Evolutionary conservation across 768 basidiomycete species (phyloP), one percentile per base, ranked within the genome.

Genomic region (Ramaria sp.): DNA sequence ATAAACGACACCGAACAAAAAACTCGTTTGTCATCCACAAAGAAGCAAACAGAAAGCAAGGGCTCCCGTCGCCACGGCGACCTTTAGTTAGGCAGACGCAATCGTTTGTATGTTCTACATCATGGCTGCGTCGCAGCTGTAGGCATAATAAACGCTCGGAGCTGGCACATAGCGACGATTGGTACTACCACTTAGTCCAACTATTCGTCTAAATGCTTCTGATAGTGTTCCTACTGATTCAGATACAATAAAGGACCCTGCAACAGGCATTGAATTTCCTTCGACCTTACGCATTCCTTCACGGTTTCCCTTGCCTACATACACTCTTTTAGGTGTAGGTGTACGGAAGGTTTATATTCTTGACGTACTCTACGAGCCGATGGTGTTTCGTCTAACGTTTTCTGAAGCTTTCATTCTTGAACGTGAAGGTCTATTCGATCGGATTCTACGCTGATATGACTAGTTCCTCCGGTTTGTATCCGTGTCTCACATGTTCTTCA

Each of bases 361-460:
- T 24, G n/a, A 22, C 11, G 17, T 43, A 13, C 13, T 37, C 13
- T 9, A 22, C 42, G 7, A 17, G 9, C 17, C 48, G 3, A 30
- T 34, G 27, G 2, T 34, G 27, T 1, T 17, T 30, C 9, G 24
- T 34, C 11, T 30, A 27, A 46, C 27, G 19, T 38, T 10, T 37
- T 33, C 24, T 20, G 7, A 89, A 84, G 0, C 91, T 96, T 31
- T 91, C 91, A 13, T 92, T 96, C 70, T 74, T 95, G 39, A 78
- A 84, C 7, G 80, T 96, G 61, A 83, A 89, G 65, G 92, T 95
- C 15, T 96, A 96, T 70, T 87, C 86, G 11, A 81, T 91, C 34
- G 93, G 80, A 1, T 91, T 96, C 70, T 96, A 95, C 68, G 86
- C 89, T 6, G 91, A 95, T 66, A 70, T 91, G 45, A 64, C 73